Base-by-base conservation (phyloP, 1,284 basidiomycete genomes). In the Trametes polyzona region DNA sequence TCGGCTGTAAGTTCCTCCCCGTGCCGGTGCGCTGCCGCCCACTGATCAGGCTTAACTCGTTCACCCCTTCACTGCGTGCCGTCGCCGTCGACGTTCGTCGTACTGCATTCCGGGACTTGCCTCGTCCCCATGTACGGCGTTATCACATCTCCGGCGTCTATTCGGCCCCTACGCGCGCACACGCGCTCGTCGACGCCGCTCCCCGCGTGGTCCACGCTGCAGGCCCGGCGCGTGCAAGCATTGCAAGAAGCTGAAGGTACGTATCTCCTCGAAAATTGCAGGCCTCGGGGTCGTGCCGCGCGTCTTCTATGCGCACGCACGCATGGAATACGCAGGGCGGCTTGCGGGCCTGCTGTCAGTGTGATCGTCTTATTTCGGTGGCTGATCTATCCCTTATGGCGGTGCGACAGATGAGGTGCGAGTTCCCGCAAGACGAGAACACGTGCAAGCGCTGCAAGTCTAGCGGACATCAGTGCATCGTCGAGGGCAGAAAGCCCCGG, bases 231-330 rank as follows among this genome's bases (percentile, higher is more conserved):
- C 90, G 39, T 93, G 90, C 71, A 87, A 81, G 9, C 83, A 91
- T 67, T 93, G 90, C 79, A 92, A 91, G 73, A 87, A 85, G 65
- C 83, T 92, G 68, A 92, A 92, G 86, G 90, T 88, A 72, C 58
- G 86, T 75, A 41, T 55, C 40, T 47, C n/a, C 2, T 41, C 19
- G 32, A 26, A 7, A n/a, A 36, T 36, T 36, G 23, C 42, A 17
- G 26, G 30, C 14, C 24, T 40, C 16, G 27, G 44, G 46, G 40
- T 42, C 32, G 40, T 42, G 53, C 40, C 39, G 16, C 24, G 37
- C 42, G 33, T n/a, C 36, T 47, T 30, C 41, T 32, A 41, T 33
- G 24, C 27, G 27, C 27, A 19, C n/a, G 42, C 27, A 19, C 23
- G 12, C 37, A 27, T 30, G 53, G 59, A n/a, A n/a, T n/a, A n/a